Evolutionary conservation across 805 yeast species (phyloP).

Genomic region (Lipomyces mesembrius): DNA sequence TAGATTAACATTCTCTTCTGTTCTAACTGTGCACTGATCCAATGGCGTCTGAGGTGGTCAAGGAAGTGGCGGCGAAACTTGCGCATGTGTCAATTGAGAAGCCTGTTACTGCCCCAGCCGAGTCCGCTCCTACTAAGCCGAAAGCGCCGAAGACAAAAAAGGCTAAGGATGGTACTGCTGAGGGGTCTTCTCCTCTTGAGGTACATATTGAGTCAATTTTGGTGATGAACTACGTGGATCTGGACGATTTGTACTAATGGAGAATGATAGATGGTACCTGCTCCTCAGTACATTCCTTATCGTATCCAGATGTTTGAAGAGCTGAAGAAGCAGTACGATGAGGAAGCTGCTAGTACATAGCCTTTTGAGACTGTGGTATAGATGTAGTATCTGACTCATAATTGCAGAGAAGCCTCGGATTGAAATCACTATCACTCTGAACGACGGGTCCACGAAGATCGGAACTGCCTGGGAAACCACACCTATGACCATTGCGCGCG

Average conservation of each 20-base stretch:
- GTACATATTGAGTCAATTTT: slow-evolving; percentile 10
- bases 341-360: slow-evolving; percentile 63
- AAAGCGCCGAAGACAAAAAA: slow-evolving; percentile 43
- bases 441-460: slow-evolving; percentile 79
- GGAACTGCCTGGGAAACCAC: slow-evolving; percentile 89
- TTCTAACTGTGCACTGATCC: background rate
- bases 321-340: slow-evolving; percentile 78
- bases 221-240: background rate
- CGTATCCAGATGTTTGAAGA: slow-evolving; percentile 80
- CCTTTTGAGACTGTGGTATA: background rate
- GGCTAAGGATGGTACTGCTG: slow-evolving; percentile 40
- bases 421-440: slow-evolving; percentile 77
- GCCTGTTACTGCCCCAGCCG: slow-evolving; percentile 31
- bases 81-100: slow-evolving; percentile 51
- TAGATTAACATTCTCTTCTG: background rate
- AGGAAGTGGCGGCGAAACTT: slow-evolving; percentile 55
- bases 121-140: slow-evolving; percentile 30
- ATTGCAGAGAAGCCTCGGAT: slow-evolving; percentile 48
- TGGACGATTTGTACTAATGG: background rate
- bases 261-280: slow-evolving; percentile 59
- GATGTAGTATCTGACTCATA: background rate
- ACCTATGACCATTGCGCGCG: slow-evolving; percentile 83
- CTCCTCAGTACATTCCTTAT: slow-evolving; percentile 81
- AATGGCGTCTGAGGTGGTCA: background rate
- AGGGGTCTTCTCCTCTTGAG: slow-evolving; percentile 33